phyloP scores from a whole-genome alignment of 23 red algal genomes.

The Chondrus crispus region DNA sequence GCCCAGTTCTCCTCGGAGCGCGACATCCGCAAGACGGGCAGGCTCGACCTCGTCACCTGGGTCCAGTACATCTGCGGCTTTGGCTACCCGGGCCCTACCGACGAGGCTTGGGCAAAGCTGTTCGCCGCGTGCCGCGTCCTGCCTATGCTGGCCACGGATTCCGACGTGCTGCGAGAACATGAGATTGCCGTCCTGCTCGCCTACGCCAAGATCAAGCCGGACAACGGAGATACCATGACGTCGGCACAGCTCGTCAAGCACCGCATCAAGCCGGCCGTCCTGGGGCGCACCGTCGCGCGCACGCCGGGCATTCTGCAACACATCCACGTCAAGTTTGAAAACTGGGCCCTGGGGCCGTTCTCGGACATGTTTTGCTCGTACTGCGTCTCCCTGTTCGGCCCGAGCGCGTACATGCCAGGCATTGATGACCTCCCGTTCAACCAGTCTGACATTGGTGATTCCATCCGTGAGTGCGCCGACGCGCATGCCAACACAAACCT shows the following conservation, averaged over 20 bases:
- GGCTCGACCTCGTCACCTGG: conserved; percentile 58
- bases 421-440: not conserved
- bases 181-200: conserved; percentile 58
- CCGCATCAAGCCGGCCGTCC: conserved; percentile 55
- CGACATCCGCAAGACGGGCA: conserved; percentile 44
- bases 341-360: conserved; percentile 52
- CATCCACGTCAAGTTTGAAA: conserved; percentile 58
- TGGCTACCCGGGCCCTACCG: conserved; percentile 41
- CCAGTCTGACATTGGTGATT: conserved; percentile 8
- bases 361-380: conserved; percentile 41
- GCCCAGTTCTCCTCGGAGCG: conserved; percentile 46
- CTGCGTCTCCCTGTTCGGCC: conserved; percentile 16
- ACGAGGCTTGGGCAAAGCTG: conserved; percentile 19
- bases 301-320: conserved; percentile 58
- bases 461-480: conserved; percentile 33
- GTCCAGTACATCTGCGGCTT: conserved; percentile 56
- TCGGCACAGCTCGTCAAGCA: conserved; percentile 49
- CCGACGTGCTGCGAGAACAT: conserved; percentile 18
- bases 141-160: not conserved
- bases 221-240: conserved; percentile 47
- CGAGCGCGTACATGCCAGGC: not conserved
- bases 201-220: conserved; percentile 45
- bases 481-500: conserved; percentile 35
- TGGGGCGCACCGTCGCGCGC: conserved; percentile 31
- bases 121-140: conserved; percentile 47